Percentiles rank a stretch among this genome's conserved stretches.
These are phyloP conservation scores for Cordyceps fumosorosea DNA, from an alignment of 2,329 filamentous ascomycete genomes.

Conservation along the genomic window DNA sequence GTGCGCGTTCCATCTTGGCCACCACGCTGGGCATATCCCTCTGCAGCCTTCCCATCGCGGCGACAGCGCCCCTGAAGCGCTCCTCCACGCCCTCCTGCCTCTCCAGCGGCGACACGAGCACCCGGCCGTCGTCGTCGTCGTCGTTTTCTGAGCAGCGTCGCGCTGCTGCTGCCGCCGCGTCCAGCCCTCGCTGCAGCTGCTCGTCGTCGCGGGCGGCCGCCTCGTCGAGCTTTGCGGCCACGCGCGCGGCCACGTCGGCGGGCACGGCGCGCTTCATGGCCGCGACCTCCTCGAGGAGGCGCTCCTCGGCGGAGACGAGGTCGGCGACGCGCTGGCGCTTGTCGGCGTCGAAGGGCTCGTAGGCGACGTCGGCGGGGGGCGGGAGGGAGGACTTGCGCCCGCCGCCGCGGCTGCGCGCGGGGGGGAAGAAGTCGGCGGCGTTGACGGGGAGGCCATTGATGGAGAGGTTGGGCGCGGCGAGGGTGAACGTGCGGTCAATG, in stretches of 20 bases:
- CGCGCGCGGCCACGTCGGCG: slow-evolving; percentile 33
- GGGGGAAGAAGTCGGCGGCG: slow-evolving; percentile 28
- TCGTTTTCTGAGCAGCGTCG: slow-evolving; percentile 39
- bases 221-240: slow-evolving; percentile 34
- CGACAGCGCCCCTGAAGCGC: slow-evolving; percentile 41
- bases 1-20: slow-evolving; percentile 59
- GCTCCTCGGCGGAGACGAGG: slow-evolving; percentile 56
- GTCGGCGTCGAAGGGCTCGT: slow-evolving; percentile 55
- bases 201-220: slow-evolving; percentile 42
- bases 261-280: slow-evolving; percentile 50
- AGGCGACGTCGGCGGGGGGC: slow-evolving; percentile 29
- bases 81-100: slow-evolving; percentile 40
- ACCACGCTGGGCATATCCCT: slow-evolving; percentile 55
- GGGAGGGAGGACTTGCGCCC: slow-evolving; percentile 19
- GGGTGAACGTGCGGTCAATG: slow-evolving; percentile 53
- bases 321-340: slow-evolving; percentile 53
- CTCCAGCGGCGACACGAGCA: slow-evolving; percentile 30
- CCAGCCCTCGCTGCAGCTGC: slow-evolving; percentile 28
- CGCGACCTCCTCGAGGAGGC: slow-evolving; percentile 57
- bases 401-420: slow-evolving; percentile 15
- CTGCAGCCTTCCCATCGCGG: slow-evolving; percentile 46
- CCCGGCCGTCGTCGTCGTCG: slow-evolving; percentile 37
- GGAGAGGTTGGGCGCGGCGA: slow-evolving; percentile 52
- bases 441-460: slow-evolving; percentile 55
- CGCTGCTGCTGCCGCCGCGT: slow-evolving; percentile 21